Evolutionary conservation across 2,329 filamentous ascomycete species (phyloP).

Genomic region (Metarhizium guizhouense): DNA sequence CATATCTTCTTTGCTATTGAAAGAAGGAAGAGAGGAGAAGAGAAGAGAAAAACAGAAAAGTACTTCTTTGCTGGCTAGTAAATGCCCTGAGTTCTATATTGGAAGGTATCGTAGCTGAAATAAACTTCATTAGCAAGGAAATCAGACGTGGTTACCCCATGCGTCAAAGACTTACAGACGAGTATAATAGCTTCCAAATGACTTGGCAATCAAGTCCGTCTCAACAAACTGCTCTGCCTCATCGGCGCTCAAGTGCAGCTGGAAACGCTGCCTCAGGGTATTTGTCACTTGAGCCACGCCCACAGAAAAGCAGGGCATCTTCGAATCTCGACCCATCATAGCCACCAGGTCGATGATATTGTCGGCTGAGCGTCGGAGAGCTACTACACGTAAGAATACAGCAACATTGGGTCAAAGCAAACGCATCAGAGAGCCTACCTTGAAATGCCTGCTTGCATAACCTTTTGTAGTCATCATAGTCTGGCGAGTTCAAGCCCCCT

Average conservation of each 20-base stretch:
- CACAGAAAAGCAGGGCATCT: conserved; percentile 75
- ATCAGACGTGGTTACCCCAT: background rate
- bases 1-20: background rate
- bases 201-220: conserved; percentile 69
- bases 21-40: background rate
- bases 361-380: conserved; percentile 68
- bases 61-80: conserved; percentile 43
- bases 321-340: conserved; percentile 75
- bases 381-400: conserved; percentile 27
- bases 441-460: conserved; percentile 80
- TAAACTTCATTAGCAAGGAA: background rate
- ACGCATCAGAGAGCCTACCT: conserved; percentile 35
- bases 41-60: background rate
- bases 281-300: conserved; percentile 64
- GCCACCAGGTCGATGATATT: conserved; percentile 73
- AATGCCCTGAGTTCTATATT: conserved; percentile 81
- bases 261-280: conserved; percentile 64
- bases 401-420: background rate
- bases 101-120: conserved; percentile 72
- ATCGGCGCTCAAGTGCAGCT: conserved; percentile 72
- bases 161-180: conserved; percentile 51
- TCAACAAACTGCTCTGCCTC: conserved; percentile 78
- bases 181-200: conserved; percentile 79
- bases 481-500: conserved; percentile 59
- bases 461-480: conserved; percentile 67